Percentiles rank a stretch among this genome's conserved stretches.
These are phyloP conservation scores for Garcia nutans DNA, from an alignment of 345 rosid species.

Conservation along the genomic window DNA sequence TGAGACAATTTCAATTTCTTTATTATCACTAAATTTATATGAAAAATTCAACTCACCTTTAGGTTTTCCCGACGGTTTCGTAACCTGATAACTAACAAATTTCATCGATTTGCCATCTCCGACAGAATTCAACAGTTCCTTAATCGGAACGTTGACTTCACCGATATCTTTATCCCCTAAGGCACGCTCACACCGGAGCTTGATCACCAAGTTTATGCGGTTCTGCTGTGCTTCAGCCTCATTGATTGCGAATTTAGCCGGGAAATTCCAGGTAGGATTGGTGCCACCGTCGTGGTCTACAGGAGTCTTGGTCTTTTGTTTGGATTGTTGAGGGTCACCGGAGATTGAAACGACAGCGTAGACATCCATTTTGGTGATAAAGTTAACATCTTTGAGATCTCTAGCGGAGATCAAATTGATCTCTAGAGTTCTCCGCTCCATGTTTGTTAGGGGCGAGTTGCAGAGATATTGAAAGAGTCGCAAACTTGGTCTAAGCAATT, in stretches of 20 bases:
- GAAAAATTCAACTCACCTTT: conserved; percentile 69
- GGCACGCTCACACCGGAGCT: conserved; percentile 65
- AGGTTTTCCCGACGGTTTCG: conserved; percentile 62
- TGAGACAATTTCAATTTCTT: conserved; percentile 4
- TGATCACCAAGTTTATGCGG: conserved; percentile 47
- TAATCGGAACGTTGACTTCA: conserved; percentile 67
- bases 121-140: conserved; percentile 48
- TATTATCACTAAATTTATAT: conserved; percentile 47
- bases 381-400: conserved; percentile 63
- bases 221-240: conserved; percentile 48
- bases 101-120: conserved; percentile 31
- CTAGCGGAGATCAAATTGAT: conserved; percentile 68
- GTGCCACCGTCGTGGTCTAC: conserved; percentile 49
- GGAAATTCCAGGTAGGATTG: conserved; percentile 70
- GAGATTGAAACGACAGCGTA: conserved; percentile 60
- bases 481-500: background rate
- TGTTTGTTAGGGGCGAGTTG: conserved; percentile 5
- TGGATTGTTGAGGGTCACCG: conserved; percentile 37
- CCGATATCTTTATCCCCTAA: conserved; percentile 72
- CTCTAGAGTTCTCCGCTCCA: conserved; percentile 60
- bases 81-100: conserved; percentile 62
- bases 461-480: background rate
- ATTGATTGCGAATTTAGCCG: conserved; percentile 50
- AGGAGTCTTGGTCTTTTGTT: conserved; percentile 45
- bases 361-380: conserved; percentile 75